Base-by-base conservation (phyloP, 169 alveolate species). In the Eimeria acervulina region DNA sequence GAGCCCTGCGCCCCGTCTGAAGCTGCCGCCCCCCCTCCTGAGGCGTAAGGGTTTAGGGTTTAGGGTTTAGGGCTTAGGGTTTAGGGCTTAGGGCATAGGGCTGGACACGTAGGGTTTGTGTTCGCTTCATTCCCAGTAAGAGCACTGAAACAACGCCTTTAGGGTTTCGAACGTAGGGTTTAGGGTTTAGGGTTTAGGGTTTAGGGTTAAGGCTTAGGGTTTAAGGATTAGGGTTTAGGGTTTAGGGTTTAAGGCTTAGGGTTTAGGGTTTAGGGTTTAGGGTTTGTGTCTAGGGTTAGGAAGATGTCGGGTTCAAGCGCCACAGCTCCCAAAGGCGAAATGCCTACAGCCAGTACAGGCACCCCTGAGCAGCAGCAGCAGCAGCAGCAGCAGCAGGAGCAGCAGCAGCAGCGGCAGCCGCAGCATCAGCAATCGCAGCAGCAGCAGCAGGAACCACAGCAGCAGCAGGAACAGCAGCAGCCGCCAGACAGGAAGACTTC, bases 321-420 rank as follows among this genome's bases (percentile, higher is more conserved):
- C 19, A 44, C 88, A 8, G 88, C 88, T 13, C 51, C 51, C 8
- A 76, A 76, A 40, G 88, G 88, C 17, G 88, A 76, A 36, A 36
- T 76, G 88, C 88, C 88, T n/a, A 76, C 88, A 33, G 88, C 61
- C 36, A 76, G 88, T 44, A 76, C 88, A 44, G 88, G 88, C 61
- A 76, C 88, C 23, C 88, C 88, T 26, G 88, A 83, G 91, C 40
- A 26, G 72, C 91, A 47, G 68, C 91, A 52, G 55, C 91, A 47
- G 68, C 47, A 83, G 40, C 91, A 83, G 44, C 89, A 78, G 36
- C 31, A 78, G 26, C 89, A 51, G 28, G n/a, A 83, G 91, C 74
- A 83, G 91, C 15, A 47, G 74, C 15, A n/a, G 42, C 91, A 51
- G 66, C 72, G 26, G 26, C 66, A 55, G 33, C 51, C 26, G 52